Conservation (phyloP, 1,139 yeast species). For the Debaryomyces subglobosus region DNA sequence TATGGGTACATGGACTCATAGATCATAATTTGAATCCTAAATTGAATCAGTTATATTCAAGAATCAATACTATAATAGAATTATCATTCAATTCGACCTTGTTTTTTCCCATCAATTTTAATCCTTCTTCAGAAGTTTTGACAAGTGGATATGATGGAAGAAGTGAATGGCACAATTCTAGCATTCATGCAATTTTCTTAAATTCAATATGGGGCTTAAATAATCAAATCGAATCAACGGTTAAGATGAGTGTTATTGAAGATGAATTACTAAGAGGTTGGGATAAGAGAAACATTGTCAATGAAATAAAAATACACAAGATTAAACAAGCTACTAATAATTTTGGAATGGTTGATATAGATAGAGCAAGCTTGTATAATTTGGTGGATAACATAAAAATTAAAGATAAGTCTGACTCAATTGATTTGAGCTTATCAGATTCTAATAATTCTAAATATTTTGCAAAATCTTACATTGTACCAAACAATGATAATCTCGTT, state of each 20-base stretch:
- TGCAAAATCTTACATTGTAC: constrained; percentile 19
- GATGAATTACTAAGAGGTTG: constrained; percentile 31
- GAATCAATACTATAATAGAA: constrained; percentile 51
- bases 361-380: constrained; percentile 1
- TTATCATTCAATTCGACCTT: constrained; percentile 50
- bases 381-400: constrained; percentile 2
- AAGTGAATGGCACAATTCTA: constrained; percentile 48
- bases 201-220: constrained; percentile 45
- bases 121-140: constrained; percentile 10
- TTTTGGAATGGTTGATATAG: constrained; percentile 4
- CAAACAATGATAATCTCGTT: constrained; percentile 8
- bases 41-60: constrained; percentile 28
- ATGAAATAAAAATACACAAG: constrained; percentile 28
- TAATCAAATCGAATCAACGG: constrained; percentile 25
- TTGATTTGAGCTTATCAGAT: constrained; percentile 15
- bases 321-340: constrained; percentile 2
- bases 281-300: constrained; percentile 36
- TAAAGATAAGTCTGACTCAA: neutral
- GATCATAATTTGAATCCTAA: constrained; percentile 9
- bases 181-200: constrained; percentile 32
- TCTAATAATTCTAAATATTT: constrained; percentile 15
- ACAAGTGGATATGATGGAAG: constrained; percentile 18
- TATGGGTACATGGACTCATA: constrained; percentile 46
- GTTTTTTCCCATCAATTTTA: constrained; percentile 47
- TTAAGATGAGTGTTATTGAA: constrained; percentile 39